phyloP scores from a whole-genome alignment of 495 filamentous ascomycete species.

The Penicillium samsonianum region DNA sequence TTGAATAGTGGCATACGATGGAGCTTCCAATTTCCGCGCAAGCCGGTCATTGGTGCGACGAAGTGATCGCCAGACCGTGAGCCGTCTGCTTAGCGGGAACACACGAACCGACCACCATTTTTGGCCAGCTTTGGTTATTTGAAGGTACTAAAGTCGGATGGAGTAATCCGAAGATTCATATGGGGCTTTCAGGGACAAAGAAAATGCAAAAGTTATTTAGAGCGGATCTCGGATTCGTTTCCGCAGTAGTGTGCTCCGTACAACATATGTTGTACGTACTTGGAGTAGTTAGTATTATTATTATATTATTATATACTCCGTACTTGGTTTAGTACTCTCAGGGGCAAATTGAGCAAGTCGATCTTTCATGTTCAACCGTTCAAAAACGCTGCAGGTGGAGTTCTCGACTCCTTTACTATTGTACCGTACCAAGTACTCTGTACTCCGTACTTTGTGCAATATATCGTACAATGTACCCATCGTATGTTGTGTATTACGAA shows the following conservation, averaged over 20 bases:
- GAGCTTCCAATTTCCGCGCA: conserved; percentile 30
- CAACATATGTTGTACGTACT: neutral
- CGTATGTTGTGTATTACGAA: neutral
- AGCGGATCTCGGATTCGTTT: conserved; percentile 4
- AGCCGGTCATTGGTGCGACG: conserved; percentile 27
- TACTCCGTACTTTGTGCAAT: too few relatives aligned
- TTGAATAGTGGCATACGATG: conserved; percentile 16
- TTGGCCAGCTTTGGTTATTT: conserved; percentile 10
- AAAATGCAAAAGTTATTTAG: neutral
- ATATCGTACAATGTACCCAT: too few relatives aligned
- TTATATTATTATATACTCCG: too few relatives aligned
- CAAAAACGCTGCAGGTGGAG: neutral
- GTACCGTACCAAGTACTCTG: too few relatives aligned
- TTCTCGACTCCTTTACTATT: neutral
- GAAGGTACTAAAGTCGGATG: neutral
- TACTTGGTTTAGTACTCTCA: neutral
- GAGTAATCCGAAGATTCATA: neutral
- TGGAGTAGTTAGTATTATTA: neutral
- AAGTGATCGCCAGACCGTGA: conserved; percentile 29
- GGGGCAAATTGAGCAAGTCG: conserved; percentile 8
- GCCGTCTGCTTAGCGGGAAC: conserved; percentile 21
- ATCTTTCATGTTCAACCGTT: neutral
- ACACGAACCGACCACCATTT: conserved; percentile 22
- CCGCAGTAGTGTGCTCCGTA: neutral
- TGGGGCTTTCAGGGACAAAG: neutral